These are phyloP conservation scores for Schizochytrium sp. DNA, from an alignment of 108 stramenopile genomes.

Conservation along the genomic window DNA sequence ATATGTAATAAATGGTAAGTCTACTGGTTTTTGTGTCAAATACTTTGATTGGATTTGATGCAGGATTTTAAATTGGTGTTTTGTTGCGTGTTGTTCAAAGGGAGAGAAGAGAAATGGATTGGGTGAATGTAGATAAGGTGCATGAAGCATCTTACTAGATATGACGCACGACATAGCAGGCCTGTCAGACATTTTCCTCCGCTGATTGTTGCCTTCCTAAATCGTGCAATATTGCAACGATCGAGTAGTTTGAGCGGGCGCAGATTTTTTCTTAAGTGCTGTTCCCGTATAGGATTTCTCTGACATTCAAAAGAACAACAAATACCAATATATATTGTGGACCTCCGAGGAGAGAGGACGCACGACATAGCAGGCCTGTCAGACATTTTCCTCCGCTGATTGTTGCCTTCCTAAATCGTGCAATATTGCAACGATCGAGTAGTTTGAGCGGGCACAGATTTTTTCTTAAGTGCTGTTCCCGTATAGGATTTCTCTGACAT, in stretches of 20 bases:
- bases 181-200: conserved; percentile 27
- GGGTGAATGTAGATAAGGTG: not conserved
- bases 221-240: conserved; percentile 19
- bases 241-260: conserved; percentile 24
- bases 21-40: too few relatives aligned
- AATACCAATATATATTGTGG: too few relatives aligned
- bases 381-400: conserved; percentile 5
- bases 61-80: too few relatives aligned
- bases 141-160: not conserved
- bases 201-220: conserved; percentile 57
- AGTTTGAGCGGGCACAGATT: conserved; percentile 30
- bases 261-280: not conserved
- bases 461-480: not conserved
- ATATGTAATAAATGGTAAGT: too few relatives aligned
- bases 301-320: not conserved
- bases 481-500: conserved; percentile 36
- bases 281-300: conserved; percentile 35
- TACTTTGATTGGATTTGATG: too few relatives aligned
- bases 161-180: conserved; percentile 58
- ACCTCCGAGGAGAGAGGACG: not conserved
- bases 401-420: conserved; percentile 58
- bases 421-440: conserved; percentile 9
- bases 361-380: conserved; percentile 60
- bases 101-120: not conserved
- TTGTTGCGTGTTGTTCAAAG: not conserved